Conservation (phyloP, 768 basidiomycete species). For the Lentinula detonsa region DNA sequence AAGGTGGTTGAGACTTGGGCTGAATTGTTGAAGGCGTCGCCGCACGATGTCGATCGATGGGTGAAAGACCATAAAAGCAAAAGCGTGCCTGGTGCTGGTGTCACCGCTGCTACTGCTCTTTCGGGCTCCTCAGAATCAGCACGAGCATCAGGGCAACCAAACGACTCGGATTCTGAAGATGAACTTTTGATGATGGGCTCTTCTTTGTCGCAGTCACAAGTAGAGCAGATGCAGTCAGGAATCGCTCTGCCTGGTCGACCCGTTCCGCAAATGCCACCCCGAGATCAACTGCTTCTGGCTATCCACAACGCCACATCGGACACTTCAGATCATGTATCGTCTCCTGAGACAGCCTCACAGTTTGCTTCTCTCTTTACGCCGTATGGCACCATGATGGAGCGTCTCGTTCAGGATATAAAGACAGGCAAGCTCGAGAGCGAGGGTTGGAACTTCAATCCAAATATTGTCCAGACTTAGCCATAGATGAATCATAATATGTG, state of each 20-base stretch:
- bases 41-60: background rate
- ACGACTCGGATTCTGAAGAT: background rate
- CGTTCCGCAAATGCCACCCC: background rate
- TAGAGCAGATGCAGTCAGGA: background rate
- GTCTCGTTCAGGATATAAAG: background rate
- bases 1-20: conserved; percentile 2
- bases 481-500: background rate
- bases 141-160: background rate
- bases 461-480: background rate
- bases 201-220: background rate
- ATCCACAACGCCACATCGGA: background rate
- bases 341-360: background rate
- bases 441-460: background rate
- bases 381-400: background rate
- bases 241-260: background rate
- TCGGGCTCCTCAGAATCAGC: background rate
- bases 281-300: background rate
- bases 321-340: background rate
- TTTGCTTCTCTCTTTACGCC: background rate
- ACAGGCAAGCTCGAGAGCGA: background rate
- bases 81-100: background rate
- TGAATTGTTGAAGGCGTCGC: background rate
- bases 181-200: background rate
- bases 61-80: background rate
- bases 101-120: background rate